A percentile compares a stretch with the other conserved stretches of the same genome.
Conservation (phyloP, 768 basidiomycete genomes). For the Lactarius psammicola region DNA sequence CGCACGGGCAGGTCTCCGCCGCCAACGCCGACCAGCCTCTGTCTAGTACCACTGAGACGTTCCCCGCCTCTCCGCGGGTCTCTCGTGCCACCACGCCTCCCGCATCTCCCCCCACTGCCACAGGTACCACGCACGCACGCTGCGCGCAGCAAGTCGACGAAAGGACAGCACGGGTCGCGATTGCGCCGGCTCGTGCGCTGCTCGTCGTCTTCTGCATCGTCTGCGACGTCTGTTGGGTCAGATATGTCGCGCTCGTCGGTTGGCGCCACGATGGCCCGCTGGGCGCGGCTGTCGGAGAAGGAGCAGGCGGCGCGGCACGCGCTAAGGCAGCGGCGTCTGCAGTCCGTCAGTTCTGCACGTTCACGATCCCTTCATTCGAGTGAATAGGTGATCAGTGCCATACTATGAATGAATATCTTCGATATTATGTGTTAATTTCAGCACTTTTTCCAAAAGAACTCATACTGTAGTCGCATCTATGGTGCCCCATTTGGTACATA, state of each 20-base stretch:
- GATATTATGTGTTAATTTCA: background rate
- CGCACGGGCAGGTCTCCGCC: background rate
- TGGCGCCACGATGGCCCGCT: constrained; percentile 5
- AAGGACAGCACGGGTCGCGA: constrained; percentile 11
- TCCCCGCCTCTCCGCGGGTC: background rate
- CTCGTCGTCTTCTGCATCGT: constrained; percentile 17
- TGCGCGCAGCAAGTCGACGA: constrained; percentile 8
- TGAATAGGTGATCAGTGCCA: background rate
- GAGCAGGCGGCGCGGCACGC: constrained; percentile 26
- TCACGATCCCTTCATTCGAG: background rate
- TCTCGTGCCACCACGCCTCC: constrained; percentile 15
- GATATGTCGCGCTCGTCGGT: constrained; percentile 27
- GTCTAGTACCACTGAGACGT: background rate
- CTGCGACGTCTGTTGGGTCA: constrained; percentile 25
- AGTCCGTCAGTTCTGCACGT: constrained; percentile 4
- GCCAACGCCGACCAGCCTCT: background rate
- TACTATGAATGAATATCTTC: background rate
- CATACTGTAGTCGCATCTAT: background rate
- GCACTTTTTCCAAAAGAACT: background rate
- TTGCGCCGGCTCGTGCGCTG: background rate
- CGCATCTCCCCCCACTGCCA: constrained; percentile 4
- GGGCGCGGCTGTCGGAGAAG: constrained; percentile 23
- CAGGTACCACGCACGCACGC: constrained; percentile 9
- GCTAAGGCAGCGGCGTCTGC: constrained; percentile 21
- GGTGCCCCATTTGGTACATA: too few species aligned